Evolutionary conservation across 768 basidiomycete genomes (phyloP).

Genomic region (Tulasnella sp.): DNA sequence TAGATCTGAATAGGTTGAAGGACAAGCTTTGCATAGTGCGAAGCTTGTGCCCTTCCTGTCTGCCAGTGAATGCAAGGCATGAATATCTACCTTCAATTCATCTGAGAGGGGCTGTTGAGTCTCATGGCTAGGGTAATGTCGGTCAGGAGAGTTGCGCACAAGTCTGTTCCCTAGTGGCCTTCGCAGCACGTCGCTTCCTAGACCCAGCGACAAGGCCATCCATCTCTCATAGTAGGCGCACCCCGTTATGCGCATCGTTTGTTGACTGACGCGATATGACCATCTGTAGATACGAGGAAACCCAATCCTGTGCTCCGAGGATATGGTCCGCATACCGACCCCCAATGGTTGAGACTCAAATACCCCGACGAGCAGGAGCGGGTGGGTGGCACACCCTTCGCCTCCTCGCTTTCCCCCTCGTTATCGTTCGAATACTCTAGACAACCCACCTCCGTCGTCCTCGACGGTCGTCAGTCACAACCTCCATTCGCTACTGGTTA

Average conservation of each 20-base stretch:
- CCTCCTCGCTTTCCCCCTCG: neutral
- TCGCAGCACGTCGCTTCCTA: neutral
- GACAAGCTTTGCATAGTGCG: no score
- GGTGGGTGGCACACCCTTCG: neutral
- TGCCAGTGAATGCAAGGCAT: neutral
- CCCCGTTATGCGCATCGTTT: neutral
- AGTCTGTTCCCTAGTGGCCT: neutral
- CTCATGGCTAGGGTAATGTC: neutral
- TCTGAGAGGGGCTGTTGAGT: neutral
- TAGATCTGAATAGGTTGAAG: no score
- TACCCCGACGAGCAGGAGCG: neutral
- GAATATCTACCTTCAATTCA: neutral
- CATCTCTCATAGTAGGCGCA: neutral
- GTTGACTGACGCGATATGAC: neutral
- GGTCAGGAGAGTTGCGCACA: neutral
- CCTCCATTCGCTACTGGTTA: neutral
- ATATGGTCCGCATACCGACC: neutral
- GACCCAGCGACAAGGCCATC: neutral
- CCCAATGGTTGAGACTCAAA: neutral
- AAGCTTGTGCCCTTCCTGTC: no score
- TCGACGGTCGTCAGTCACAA: neutral
- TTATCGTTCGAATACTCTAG: neutral
- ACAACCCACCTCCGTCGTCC: neutral
- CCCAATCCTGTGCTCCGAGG: neutral
- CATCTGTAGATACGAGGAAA: neutral